These are phyloP conservation scores for Escallonia rubra DNA, from an alignment of 129 eudicot species.

Conservation along the genomic window DNA sequence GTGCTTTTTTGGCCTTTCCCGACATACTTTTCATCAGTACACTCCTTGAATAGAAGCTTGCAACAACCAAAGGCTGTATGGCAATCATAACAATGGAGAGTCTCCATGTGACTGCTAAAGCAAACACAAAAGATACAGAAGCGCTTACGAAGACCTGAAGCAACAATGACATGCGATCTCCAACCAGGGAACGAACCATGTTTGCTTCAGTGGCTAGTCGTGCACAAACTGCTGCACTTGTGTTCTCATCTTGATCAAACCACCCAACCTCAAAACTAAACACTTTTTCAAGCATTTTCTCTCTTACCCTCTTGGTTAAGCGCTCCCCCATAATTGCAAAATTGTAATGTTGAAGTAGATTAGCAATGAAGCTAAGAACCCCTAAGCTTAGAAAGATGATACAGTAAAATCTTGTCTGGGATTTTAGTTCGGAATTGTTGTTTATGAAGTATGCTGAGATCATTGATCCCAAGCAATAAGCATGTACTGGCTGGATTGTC, in stretches of 20 bases:
- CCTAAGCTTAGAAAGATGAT: conserved; percentile 42
- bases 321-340: conserved; percentile 83
- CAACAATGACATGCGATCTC: conserved; percentile 63
- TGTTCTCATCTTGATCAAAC: conserved; percentile 71
- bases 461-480: conserved; percentile 70
- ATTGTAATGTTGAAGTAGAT: conserved; percentile 64
- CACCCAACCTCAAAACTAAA: conserved; percentile 77
- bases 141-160: conserved; percentile 67
- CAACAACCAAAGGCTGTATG: conserved; percentile 54
- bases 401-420: conserved; percentile 46
- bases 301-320: conserved; percentile 56
- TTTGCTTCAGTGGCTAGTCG: conserved; percentile 65
- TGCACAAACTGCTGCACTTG: conserved; percentile 73
- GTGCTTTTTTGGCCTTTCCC: conserved; percentile 49
- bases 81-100: conserved; percentile 63
- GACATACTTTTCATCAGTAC: conserved; percentile 62
- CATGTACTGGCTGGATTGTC: conserved; percentile 46
- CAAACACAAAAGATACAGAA: conserved; percentile 46
- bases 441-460: conserved; percentile 51
- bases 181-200: conserved; percentile 59
- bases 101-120: conserved; percentile 55
- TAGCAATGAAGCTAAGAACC: conserved; percentile 54
- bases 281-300: conserved; percentile 48
- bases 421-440: conserved; percentile 31
- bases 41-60: conserved; percentile 56